phyloP scores from a whole-genome alignment of 805 yeast genomes.

The Spathaspora girioi region DNA sequence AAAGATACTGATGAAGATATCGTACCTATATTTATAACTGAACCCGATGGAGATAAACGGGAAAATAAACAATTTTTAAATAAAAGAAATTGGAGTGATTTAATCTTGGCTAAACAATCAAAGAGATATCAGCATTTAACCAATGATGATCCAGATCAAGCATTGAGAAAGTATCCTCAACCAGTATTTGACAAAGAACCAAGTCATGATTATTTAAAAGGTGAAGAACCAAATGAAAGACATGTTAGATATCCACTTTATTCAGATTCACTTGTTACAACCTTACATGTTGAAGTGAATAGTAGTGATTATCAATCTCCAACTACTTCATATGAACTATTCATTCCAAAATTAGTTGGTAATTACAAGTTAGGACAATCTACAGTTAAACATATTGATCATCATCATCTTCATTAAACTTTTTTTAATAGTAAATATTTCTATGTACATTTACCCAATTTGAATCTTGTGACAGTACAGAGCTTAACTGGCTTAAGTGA shows the following conservation, averaged over 20 bases:
- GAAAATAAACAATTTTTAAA: constrained; percentile 55
- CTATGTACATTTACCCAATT: not conserved
- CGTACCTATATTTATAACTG: constrained; percentile 63
- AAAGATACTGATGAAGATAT: constrained; percentile 71
- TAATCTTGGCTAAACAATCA: constrained; percentile 48
- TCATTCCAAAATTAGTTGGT: constrained; percentile 58
- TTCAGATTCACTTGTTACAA: constrained; percentile 57
- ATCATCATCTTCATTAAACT: not conserved
- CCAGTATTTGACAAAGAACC: constrained; percentile 21
- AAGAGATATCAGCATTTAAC: constrained; percentile 15
- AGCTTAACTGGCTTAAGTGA: too few relatives aligned
- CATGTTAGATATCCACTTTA: constrained; percentile 53
- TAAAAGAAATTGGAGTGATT: constrained; percentile 69
- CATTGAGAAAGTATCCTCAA: constrained; percentile 38
- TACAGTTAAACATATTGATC: constrained; percentile 27
- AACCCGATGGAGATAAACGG: constrained; percentile 51
- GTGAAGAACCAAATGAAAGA: constrained; percentile 20
- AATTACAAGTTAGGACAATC: constrained; percentile 26
- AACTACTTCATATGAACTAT: constrained; percentile 63
- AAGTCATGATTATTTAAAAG: constrained; percentile 3
- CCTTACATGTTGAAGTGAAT: constrained; percentile 72
- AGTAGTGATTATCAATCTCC: constrained; percentile 42
- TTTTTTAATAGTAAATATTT: too few relatives aligned
- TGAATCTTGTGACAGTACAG: too few relatives aligned
- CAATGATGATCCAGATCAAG: constrained; percentile 11